Base-by-base conservation (phyloP, 352 stramenopile species). In the Globisporangium canariense region DNA sequence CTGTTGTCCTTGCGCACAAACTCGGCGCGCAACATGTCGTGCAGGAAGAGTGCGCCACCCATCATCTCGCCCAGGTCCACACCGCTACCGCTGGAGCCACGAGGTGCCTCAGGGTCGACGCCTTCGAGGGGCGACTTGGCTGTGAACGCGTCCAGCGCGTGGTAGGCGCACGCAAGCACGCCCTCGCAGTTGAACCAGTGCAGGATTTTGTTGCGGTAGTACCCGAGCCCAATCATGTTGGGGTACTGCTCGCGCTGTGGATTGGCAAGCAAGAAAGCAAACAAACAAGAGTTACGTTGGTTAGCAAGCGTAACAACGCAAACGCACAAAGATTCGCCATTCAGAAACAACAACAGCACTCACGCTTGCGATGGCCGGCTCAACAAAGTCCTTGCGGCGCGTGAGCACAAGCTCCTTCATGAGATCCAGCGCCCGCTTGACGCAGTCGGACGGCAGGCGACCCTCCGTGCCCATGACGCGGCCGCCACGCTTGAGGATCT, bases 151-250 rank as follows among this genome's bases (percentile, higher is more conserved):
- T 83, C 70, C 10, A 93, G 62, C 28, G 85, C 83, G 66, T 91
- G 80, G 56, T 82, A 93, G 3, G 85, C 83, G 68, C 83, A 91
- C 13, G 85, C 83, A 20, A 93, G 25, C n/a, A 92, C 81, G 49
- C 84, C 86, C 56, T 95, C 86, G 18, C 69, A 72, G 69, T 88
- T 86, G 66, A 95, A 95, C 86, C 83, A 93, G 70, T 95, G 86
- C 58, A 95, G 65, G 20, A 95, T 66, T 65, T 95, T 95, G 70
- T 95, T 95, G 68, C 86, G 83, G 72, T 95, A 95, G 66, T 93
- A 92, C 11, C 86, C 86, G 2, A 95, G 72, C 3, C 84, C 84
- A 64, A 95, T 93, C 81, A 93, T 91, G 71, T 95, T 95, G 14
- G 73, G 71, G 65, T 93, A 93, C 71, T 91, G 78, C 50, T 93